phyloP scores from a whole-genome alignment of 805 yeast species.

The Sugiyamaella mastotermitis region DNA sequence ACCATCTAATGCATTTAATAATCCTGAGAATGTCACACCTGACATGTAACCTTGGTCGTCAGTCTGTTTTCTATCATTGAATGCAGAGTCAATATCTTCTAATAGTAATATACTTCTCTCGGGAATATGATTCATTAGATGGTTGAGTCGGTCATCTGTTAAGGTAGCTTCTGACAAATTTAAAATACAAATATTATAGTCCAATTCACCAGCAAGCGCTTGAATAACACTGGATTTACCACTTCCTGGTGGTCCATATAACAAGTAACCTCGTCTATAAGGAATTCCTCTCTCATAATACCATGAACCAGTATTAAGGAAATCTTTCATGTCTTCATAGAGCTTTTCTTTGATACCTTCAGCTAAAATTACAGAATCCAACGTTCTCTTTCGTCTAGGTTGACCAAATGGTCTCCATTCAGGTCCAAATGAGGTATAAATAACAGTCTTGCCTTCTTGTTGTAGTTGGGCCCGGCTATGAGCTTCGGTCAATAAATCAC shows the following conservation, averaged over 20 bases:
- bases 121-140: constrained; percentile 93
- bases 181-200: constrained; percentile 89
- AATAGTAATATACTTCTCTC: constrained; percentile 75
- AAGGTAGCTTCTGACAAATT: constrained; percentile 85
- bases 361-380: constrained; percentile 84
- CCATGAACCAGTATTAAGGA: constrained; percentile 78
- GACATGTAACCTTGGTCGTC: constrained; percentile 73
- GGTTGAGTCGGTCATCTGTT: constrained; percentile 92
- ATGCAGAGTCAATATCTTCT: constrained; percentile 96
- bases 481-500: constrained; percentile 74
- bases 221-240: constrained; percentile 96
- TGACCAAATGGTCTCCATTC: constrained; percentile 99
- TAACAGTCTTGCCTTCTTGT: constrained; percentile 89
- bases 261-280: constrained; percentile 85
- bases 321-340: constrained; percentile 69
- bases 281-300: constrained; percentile 96
- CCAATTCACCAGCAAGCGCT: constrained; percentile 93
- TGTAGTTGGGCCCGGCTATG: constrained; percentile 72
- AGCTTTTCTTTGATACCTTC: constrained; percentile 62
- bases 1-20: constrained; percentile 91
- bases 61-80: constrained; percentile 70
- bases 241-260: constrained; percentile 97
- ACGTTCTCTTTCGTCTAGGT: constrained; percentile 78
- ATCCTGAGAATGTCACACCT: constrained; percentile 93
- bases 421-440: constrained; percentile 94